These are phyloP conservation scores for Cyathus striatus DNA, from an alignment of 768 basidiomycete species.

Conservation along the genomic window DNA sequence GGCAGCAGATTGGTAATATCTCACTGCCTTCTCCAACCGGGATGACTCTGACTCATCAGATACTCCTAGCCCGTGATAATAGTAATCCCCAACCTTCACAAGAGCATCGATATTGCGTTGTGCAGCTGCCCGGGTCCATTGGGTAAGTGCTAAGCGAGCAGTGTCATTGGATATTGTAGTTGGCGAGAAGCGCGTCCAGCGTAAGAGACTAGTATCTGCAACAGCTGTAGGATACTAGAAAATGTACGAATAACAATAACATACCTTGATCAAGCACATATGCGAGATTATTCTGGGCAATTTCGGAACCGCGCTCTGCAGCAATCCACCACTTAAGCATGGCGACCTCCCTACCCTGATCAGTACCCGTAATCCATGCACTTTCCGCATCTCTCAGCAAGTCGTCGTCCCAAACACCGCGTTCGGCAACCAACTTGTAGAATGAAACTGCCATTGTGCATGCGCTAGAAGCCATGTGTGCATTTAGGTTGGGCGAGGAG, in stretches of 20 bases:
- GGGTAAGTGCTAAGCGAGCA: slow-evolving; percentile 78
- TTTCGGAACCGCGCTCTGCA: slow-evolving; percentile 87
- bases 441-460: slow-evolving; percentile 91
- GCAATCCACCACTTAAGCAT: slow-evolving; percentile 95
- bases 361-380: slow-evolving; percentile 65
- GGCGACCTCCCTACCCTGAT: slow-evolving; percentile 74
- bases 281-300: slow-evolving; percentile 93
- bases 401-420: slow-evolving; percentile 84
- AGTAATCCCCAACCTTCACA: slow-evolving; percentile 98
- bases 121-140: slow-evolving; percentile 92
- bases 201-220: slow-evolving; percentile 66
- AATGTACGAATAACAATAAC: slow-evolving; percentile 10
- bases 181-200: slow-evolving; percentile 63
- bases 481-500: slow-evolving; percentile 33
- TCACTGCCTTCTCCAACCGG: slow-evolving; percentile 85
- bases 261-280: slow-evolving; percentile 88
- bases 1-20: slow-evolving; percentile 92
- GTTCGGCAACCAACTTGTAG: slow-evolving; percentile 88
- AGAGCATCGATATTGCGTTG: slow-evolving; percentile 96
- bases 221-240: too few relatives aligned
- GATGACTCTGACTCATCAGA: slow-evolving; percentile 50
- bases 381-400: slow-evolving; percentile 76
- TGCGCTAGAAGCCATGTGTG: slow-evolving; percentile 57
- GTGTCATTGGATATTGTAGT: slow-evolving; percentile 77
- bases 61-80: slow-evolving; percentile 86